Percentiles rank a stretch among this genome's conserved stretches.
Conservation (phyloP, 345 rosid genomes). For the Euphorbia lathyris region DNA sequence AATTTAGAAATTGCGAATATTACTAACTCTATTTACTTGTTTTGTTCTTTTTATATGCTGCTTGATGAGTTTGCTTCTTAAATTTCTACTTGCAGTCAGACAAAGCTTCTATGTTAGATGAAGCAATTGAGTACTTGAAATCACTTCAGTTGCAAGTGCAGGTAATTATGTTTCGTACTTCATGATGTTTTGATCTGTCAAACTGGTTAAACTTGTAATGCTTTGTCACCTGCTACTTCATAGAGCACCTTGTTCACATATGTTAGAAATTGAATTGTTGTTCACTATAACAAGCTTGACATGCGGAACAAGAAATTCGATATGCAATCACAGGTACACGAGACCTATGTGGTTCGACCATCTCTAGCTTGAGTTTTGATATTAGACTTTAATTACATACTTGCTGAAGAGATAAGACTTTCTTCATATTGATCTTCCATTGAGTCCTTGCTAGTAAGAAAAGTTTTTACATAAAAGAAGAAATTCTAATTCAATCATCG, state of each 20-base stretch:
- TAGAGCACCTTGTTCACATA: no score
- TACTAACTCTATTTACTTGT: neutral
- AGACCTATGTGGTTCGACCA: no score
- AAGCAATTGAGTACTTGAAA: conserved; percentile 86
- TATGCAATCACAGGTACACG: no score
- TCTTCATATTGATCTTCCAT: neutral
- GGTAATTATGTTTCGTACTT: conserved; percentile 28
- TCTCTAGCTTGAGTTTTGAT: neutral
- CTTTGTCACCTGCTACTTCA: no score
- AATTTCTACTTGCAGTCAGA: conserved; percentile 53
- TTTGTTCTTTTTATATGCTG: neutral
- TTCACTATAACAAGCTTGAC: no score
- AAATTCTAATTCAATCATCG: neutral
- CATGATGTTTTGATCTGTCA: neutral
- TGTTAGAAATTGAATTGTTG: no score
- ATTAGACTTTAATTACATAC: neutral
- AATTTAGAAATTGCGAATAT: neutral
- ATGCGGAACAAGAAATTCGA: no score
- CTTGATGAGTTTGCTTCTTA: neutral
- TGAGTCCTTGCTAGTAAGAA: neutral
- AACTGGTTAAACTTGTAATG: neutral
- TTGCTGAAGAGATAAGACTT: neutral
- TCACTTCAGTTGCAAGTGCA: conserved; percentile 93
- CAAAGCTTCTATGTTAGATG: conserved; percentile 92
- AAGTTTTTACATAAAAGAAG: neutral